Percentiles rank a stretch among this genome's conserved stretches.
Conservation (phyloP, 257 asterid species). For the Cinchona pubescens region DNA sequence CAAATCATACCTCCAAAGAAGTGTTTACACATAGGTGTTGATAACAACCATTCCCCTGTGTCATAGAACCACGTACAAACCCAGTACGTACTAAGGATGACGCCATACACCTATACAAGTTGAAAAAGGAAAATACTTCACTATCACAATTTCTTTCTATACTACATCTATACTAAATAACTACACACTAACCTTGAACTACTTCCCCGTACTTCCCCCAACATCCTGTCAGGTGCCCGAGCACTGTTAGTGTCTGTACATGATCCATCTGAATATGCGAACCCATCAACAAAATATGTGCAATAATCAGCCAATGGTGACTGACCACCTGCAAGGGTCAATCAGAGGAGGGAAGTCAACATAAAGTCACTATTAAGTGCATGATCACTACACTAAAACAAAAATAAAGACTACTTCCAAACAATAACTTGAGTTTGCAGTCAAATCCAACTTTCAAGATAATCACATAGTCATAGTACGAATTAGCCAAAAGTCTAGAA, state of each 20-base stretch:
- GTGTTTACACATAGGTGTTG: conserved; percentile 74
- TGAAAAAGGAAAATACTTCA: neutral
- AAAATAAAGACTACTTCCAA: neutral
- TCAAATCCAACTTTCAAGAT: neutral
- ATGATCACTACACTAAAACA: neutral
- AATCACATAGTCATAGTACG: neutral
- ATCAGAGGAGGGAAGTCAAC: conserved; percentile 3
- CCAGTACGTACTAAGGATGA: conserved; percentile 87
- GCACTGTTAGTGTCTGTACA: conserved; percentile 96
- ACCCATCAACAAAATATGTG: conserved; percentile 92
- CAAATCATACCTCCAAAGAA: conserved; percentile 62
- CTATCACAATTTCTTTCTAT: neutral
- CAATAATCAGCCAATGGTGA: conserved; percentile 99
- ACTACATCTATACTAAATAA: neutral
- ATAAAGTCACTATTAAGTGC: neutral
- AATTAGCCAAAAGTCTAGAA: neutral
- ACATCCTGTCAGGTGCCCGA: conserved; percentile 91
- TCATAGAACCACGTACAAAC: conserved; percentile 82
- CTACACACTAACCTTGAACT: conserved; percentile 58
- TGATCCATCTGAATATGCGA: conserved; percentile 97
- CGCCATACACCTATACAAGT: conserved; percentile 73
- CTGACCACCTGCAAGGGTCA: conserved; percentile 76
- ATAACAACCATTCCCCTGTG: conserved; percentile 94
- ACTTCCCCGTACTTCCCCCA: conserved; percentile 96
- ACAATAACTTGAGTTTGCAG: neutral